These are phyloP conservation scores for Spencermartinsiella ligniputridi DNA, from an alignment of 1,139 yeast genomes.

Conservation along the genomic window DNA sequence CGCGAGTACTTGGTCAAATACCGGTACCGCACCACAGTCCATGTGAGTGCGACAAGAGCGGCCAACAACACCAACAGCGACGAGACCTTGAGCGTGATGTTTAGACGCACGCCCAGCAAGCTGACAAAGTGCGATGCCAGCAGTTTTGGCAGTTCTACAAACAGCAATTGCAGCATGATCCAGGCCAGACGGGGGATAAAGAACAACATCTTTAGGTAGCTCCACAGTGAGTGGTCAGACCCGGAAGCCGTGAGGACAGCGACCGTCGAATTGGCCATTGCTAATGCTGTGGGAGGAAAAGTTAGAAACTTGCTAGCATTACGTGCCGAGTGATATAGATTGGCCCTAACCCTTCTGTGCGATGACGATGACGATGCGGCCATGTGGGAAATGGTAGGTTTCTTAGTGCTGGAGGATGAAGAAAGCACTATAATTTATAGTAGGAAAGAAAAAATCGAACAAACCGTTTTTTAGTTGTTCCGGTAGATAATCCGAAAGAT, in stretches of 20 bases:
- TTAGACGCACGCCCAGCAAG: conserved; percentile 23
- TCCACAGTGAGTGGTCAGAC: conserved; percentile 1
- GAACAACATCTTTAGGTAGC: conserved; percentile 6
- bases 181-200: conserved; percentile 13
- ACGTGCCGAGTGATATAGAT: too few relatives aligned
- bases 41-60: conserved; percentile 23
- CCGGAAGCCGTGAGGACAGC: conserved; percentile 1
- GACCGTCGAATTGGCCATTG: conserved; percentile 2
- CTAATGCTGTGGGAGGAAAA: too few relatives aligned
- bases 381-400: too few relatives aligned
- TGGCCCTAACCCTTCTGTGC: too few relatives aligned
- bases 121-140: conserved; percentile 17
- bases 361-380: too few relatives aligned
- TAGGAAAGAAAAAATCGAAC: too few relatives aligned
- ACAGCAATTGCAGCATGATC: conserved; percentile 13
- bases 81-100: conserved; percentile 22
- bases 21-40: conserved; percentile 45
- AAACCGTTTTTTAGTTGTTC: too few relatives aligned
- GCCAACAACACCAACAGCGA: conserved; percentile 18
- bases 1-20: conserved; percentile 50
- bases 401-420: too few relatives aligned
- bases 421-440: too few relatives aligned
- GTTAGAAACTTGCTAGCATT: too few relatives aligned
- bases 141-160: conserved; percentile 17
- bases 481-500: too few relatives aligned